Evolutionary conservation across 768 basidiomycete genomes (phyloP).

Genomic region (Amanita subjunquillea): DNA sequence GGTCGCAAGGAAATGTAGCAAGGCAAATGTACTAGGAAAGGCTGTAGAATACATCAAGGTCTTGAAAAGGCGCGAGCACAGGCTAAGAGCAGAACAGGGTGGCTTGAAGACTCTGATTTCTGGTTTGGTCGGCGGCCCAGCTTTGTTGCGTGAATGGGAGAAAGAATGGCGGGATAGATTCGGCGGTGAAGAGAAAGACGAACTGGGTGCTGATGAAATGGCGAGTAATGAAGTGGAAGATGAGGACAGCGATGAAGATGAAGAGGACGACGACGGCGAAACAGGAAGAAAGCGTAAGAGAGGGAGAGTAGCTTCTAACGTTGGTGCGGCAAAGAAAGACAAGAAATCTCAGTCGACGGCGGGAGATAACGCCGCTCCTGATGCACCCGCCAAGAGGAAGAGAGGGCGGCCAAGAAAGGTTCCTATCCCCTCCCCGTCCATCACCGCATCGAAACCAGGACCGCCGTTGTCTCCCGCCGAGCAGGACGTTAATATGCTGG

Average conservation of each 20-base stretch:
- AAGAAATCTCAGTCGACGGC: constrained; percentile 27
- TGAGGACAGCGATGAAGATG: constrained; percentile 46
- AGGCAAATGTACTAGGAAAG: constrained; percentile 84
- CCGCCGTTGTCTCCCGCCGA: constrained; percentile 7
- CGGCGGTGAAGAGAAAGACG: constrained; percentile 69
- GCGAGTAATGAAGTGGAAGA: constrained; percentile 44
- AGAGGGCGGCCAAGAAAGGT: constrained; percentile 76
- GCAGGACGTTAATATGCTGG: constrained; percentile 11
- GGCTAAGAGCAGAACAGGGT: constrained; percentile 65
- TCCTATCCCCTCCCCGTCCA: constrained; percentile 33
- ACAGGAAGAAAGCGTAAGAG: constrained; percentile 56
- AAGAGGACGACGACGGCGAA: constrained; percentile 32
- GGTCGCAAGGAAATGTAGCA: constrained; percentile 84
- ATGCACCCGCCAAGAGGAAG: constrained; percentile 66
- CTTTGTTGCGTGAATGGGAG: constrained; percentile 68
- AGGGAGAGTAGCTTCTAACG: constrained; percentile 30
- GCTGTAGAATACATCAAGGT: constrained; percentile 90
- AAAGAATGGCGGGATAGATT: constrained; percentile 61
- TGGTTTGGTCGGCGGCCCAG: constrained; percentile 67
- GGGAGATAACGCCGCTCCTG: background rate
- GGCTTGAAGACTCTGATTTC: constrained; percentile 61
- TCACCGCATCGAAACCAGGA: constrained; percentile 17
- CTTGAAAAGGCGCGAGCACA: constrained; percentile 64
- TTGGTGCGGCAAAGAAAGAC: constrained; percentile 18
- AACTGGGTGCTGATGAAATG: constrained; percentile 46